Evolutionary conservation across 2,329 filamentous ascomycete genomes (phyloP).

Genomic region (Hypoxylon sp.): DNA sequence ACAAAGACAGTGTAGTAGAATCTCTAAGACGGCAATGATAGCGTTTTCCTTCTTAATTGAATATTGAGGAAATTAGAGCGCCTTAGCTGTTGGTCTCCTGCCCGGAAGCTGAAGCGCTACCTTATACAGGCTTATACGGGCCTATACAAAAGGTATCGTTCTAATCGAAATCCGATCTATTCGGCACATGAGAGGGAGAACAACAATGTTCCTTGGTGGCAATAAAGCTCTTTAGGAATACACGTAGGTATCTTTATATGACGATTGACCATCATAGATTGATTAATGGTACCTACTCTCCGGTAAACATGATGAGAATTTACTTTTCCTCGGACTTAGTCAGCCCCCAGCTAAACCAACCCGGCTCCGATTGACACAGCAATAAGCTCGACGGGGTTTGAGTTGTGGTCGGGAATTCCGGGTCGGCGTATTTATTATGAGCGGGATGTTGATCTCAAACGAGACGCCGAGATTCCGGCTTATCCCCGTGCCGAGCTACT

Average conservation of each 20-base stretch:
- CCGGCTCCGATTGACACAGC: conserved; percentile 25
- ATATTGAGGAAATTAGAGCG: not conserved
- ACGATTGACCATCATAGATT: not conserved
- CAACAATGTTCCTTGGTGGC: not conserved
- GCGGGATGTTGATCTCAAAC: conserved; percentile 21
- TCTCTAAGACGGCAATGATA: not conserved
- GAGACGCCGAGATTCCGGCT: conserved; percentile 52
- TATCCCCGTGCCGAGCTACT: conserved; percentile 50
- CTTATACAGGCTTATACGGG: not conserved
- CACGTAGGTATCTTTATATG: not conserved
- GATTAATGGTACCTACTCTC: not conserved
- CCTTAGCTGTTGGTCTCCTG: not conserved
- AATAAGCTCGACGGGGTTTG: conserved; percentile 36
- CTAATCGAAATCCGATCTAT: not conserved
- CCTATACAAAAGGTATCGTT: not conserved
- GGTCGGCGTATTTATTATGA: conserved; percentile 41
- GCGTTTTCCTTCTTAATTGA: not conserved
- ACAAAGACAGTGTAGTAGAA: conserved; percentile 15
- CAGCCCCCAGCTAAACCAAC: not conserved
- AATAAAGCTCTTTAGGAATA: not conserved
- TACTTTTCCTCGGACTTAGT: conserved; percentile 24
- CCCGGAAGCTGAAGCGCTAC: not conserved
- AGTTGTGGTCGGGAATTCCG: conserved; percentile 31
- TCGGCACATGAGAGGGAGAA: not conserved
- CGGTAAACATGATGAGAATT: not conserved